Conservation (phyloP, 129 eudicot genomes). For the Helichrysum umbraculigerum region DNA sequence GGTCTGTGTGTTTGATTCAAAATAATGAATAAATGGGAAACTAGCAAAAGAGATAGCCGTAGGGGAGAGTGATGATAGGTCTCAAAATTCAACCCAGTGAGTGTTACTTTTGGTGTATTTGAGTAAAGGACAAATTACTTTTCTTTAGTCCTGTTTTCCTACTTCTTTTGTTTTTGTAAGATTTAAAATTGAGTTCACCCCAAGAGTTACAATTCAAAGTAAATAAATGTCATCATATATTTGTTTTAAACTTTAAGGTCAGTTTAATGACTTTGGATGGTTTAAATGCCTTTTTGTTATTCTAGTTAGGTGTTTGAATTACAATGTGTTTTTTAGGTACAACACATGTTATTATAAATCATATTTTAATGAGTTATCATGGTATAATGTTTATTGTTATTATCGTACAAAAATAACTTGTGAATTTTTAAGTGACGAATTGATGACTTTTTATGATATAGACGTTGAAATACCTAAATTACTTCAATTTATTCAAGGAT, state of each 20-base stretch:
- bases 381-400: neutral
- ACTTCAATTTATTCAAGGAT: neutral
- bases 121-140: slow-evolving; percentile 33
- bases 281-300: neutral
- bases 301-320: neutral
- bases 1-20: slow-evolving; percentile 25
- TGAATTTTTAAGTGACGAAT: neutral
- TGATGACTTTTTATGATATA: too few relatives aligned
- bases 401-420: neutral
- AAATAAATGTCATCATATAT: slow-evolving; percentile 6
- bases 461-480: neutral
- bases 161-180: slow-evolving; percentile 5
- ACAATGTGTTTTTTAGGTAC: neutral
- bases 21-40: slow-evolving; percentile 31
- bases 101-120: slow-evolving; percentile 25
- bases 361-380: neutral
- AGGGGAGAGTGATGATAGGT: slow-evolving; percentile 37
- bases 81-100: slow-evolving; percentile 18
- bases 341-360: neutral
- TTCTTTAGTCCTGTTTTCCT: slow-evolving; percentile 30
- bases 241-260: neutral
- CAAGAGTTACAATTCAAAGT: slow-evolving; percentile 2
- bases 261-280: neutral
- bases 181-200: slow-evolving; percentile 34
- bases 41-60: slow-evolving; percentile 42